Evolutionary conservation across 2,329 filamentous ascomycete genomes (phyloP), one percentile per base, ranked within the genome.

Genomic region (Akanthomyces dipterigenus): DNA sequence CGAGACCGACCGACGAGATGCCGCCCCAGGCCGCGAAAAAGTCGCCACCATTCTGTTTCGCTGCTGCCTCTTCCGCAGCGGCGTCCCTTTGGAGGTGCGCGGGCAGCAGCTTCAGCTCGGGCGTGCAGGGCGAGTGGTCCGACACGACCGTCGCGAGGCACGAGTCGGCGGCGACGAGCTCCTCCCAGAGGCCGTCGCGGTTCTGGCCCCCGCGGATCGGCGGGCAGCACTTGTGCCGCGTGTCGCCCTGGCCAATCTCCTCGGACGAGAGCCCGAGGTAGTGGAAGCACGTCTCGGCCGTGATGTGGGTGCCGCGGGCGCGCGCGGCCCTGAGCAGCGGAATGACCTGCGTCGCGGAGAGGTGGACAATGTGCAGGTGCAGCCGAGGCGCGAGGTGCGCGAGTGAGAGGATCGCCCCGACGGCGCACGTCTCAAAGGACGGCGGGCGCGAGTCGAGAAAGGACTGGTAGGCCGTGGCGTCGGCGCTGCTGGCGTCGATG

Each of bases 21-120:
- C 95, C 95, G 59, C 95, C 95, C 95, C 95, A 99, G 1, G 93
- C 93, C 4, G 89, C 86, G 76, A 98, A 95, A 81, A 99, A 98
- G 76, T 98, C 91, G 16, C 43, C 43, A 12, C 16, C 20, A 3
- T 51, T 45, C 38, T 48, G 54, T 3, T 72, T 53, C 3, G 36
- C n/a, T 14, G 40, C 68, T 24, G 78, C 75, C 42, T 75, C 71
- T 1, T 74, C 69, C 26, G 71, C 71, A 6, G 72, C 69, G 22
- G 71, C 68, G 5, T 68, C 69, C 34, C 38, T 20, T 8, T 69
- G 60, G 14, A 95, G 80, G 66, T 88, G 83, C 1, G 81, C 74
- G 0, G 93, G 93, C 0, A 97, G 83, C 20, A 96, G 83, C 75
- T 99, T 99, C 59, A 99, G 82, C 71, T 96, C 88, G 0, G 95